phyloP scores from a whole-genome alignment of 164 flowering plant genomes.

The Pachysandra terminalis region DNA sequence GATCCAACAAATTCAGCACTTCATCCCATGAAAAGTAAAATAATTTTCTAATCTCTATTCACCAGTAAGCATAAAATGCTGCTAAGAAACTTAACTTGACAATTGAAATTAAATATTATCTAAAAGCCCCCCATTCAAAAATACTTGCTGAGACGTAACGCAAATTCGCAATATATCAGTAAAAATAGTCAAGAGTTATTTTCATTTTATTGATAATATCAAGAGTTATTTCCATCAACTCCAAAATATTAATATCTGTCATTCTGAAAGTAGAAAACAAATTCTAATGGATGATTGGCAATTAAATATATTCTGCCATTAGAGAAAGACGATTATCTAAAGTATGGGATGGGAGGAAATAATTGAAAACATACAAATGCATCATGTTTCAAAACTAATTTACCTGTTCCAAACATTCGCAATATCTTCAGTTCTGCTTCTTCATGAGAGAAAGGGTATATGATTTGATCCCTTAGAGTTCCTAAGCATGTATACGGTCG shows the following conservation, averaged over 20 bases:
- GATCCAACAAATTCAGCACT: background rate
- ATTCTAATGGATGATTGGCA: background rate
- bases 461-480: conserved; percentile 92
- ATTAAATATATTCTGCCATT: background rate
- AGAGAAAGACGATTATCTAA: background rate
- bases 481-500: conserved; percentile 96
- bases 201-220: too few species aligned
- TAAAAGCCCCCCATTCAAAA: background rate
- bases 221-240: too few species aligned
- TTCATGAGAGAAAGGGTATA: conserved; percentile 85
- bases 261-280: background rate
- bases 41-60: background rate
- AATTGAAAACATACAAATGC: background rate
- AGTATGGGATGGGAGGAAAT: background rate
- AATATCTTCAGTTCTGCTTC: conserved; percentile 62
- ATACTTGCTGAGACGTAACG: background rate
- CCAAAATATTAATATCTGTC: too few species aligned
- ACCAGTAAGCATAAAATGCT: background rate
- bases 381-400: conserved; percentile 6
- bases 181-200: background rate
- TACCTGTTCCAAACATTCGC: conserved; percentile 44
- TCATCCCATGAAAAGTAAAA: background rate
- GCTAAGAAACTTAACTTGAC: background rate
- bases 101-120: too few species aligned
- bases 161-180: background rate